These are phyloP conservation scores for Mimosa pudica DNA, from an alignment of 306 rosid species.

Conservation along the genomic window DNA sequence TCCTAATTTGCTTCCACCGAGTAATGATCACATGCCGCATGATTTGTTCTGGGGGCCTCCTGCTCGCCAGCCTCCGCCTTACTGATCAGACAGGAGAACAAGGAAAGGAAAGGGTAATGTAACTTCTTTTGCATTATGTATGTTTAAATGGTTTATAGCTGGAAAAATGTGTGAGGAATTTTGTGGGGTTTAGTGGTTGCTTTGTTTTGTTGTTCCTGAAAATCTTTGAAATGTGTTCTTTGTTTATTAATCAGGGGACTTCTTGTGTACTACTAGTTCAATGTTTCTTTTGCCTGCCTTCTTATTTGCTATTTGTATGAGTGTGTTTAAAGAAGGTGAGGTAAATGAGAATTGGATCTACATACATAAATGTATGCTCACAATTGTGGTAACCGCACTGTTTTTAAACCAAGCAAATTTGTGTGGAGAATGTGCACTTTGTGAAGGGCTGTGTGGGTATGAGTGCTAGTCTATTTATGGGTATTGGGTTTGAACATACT, in stretches of 20 bases:
- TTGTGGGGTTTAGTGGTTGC: slow-evolving; percentile 1
- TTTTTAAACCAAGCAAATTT: not conserved
- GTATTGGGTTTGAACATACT: too few species aligned
- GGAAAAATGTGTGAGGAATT: slow-evolving; percentile 33
- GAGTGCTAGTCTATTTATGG: too few species aligned
- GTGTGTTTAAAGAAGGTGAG: not conserved
- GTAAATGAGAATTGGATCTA: not conserved
- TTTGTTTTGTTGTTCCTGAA: slow-evolving; percentile 26
- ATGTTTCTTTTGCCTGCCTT: slow-evolving; percentile 21
- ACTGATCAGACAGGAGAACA: slow-evolving; percentile 20
- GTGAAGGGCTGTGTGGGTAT: not conserved
- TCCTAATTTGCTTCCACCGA: slow-evolving; percentile 51
- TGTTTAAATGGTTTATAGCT: slow-evolving; percentile 17
- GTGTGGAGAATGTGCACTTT: not conserved
- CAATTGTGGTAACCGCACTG: not conserved
- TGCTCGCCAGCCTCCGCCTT: slow-evolving; percentile 50
- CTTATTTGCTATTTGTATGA: not conserved
- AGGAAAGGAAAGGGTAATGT: not conserved
- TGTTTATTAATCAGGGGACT: not conserved
- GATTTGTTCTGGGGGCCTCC: slow-evolving; percentile 69
- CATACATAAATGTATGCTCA: not conserved
- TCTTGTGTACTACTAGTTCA: slow-evolving; percentile 21
- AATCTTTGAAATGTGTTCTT: not conserved
- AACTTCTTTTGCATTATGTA: slow-evolving; percentile 4
- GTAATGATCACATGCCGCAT: slow-evolving; percentile 57